Conservation (phyloP, 108 stramenopile species). For the Nitzschia putrida region DNA sequence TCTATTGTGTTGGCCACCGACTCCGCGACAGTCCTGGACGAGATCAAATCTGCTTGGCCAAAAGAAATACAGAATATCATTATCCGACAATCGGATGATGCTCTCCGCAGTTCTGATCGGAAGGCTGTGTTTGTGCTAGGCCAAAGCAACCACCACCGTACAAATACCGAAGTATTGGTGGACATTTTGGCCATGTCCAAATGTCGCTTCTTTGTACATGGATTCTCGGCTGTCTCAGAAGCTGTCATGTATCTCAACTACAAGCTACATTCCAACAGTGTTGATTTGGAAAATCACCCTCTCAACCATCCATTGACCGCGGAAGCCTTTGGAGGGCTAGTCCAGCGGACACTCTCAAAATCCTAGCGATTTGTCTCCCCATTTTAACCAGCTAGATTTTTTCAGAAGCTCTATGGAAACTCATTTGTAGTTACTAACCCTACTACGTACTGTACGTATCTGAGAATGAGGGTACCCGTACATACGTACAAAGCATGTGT, state of each 20-base stretch:
- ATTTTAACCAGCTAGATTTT: too few species aligned
- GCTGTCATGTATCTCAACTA: slow-evolving; percentile 51
- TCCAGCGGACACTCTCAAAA: too few species aligned
- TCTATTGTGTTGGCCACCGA: slow-evolving; percentile 58
- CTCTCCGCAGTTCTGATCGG: not conserved
- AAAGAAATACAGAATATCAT: not conserved
- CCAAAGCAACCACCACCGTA: slow-evolving; percentile 40
- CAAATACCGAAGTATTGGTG: slow-evolving; percentile 47
- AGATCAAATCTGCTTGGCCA: slow-evolving; percentile 24
- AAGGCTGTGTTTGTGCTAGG: slow-evolving; percentile 2
- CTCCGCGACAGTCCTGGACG: slow-evolving; percentile 40
- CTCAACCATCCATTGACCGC: not conserved
- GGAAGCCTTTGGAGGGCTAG: too few species aligned
- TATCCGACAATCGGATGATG: slow-evolving; percentile 1
- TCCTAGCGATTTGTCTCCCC: too few species aligned
- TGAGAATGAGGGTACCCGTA: too few species aligned
- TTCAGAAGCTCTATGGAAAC: too few species aligned
- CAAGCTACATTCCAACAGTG: slow-evolving; percentile 23
- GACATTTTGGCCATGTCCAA: slow-evolving; percentile 53
- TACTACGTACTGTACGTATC: too few species aligned
- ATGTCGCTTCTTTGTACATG: slow-evolving; percentile 50
- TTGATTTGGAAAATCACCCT: slow-evolving; percentile 35
- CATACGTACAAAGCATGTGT: too few species aligned
- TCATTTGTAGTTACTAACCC: too few species aligned
- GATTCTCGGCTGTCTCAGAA: slow-evolving; percentile 43